Conservation (phyloP, 805 yeast genomes). For the Ogataea haglerorum region DNA sequence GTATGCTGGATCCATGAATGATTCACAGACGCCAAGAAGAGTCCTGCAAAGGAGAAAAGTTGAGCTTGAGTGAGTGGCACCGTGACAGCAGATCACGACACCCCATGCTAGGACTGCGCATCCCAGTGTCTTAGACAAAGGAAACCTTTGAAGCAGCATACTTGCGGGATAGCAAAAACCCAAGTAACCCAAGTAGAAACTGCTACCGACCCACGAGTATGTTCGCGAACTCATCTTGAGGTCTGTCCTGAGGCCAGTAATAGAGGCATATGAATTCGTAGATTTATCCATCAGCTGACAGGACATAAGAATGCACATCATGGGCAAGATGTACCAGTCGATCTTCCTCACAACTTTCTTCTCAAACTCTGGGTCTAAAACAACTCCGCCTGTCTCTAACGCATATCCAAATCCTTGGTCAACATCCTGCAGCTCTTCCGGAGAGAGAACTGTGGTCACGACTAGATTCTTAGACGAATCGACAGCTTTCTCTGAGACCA, state of each 20-base stretch:
- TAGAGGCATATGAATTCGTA: constrained; percentile 37
- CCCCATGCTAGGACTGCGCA: constrained; percentile 49
- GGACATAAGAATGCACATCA: constrained; percentile 34
- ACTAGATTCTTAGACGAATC: neutral
- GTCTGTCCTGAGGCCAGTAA: constrained; percentile 36
- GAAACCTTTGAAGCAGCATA: constrained; percentile 45
- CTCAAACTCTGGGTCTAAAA: constrained; percentile 28
- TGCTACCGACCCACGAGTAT: constrained; percentile 43
- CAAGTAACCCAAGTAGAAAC: constrained; percentile 46
- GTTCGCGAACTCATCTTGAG: constrained; percentile 34
- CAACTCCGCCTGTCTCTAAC: constrained; percentile 18
- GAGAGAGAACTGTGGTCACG: constrained; percentile 5
- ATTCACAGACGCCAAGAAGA: constrained; percentile 53
- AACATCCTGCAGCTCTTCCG: constrained; percentile 28
- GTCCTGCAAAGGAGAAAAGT: constrained; percentile 47
- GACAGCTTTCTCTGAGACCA: too few relatives aligned
- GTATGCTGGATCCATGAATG: constrained; percentile 42
- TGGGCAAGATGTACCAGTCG: constrained; percentile 37
- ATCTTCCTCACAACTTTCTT: constrained; percentile 36
- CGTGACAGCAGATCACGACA: constrained; percentile 41
- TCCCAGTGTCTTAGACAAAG: constrained; percentile 50
- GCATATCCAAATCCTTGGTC: constrained; percentile 40
- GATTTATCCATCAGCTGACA: constrained; percentile 41
- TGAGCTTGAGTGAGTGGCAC: constrained; percentile 31
- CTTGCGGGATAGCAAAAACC: constrained; percentile 45